Evolutionary conservation across 257 asterid genomes (phyloP), one percentile per base, ranked within the genome.

Genomic region (Ilex asprella): DNA sequence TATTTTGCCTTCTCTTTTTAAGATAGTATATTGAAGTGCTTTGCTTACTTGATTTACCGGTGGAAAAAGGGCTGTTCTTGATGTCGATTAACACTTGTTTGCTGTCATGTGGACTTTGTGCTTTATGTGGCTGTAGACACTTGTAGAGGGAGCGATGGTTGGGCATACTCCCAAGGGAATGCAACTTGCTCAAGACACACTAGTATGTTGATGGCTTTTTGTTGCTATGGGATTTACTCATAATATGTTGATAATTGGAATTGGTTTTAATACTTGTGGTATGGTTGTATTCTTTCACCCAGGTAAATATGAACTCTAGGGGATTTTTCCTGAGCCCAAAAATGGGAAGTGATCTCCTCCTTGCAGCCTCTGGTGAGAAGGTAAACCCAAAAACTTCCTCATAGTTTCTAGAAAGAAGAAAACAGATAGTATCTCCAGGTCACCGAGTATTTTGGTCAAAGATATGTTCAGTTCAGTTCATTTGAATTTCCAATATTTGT

Each of bases 111-210:
- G 8, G 6, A 6, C 13, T 14, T 50, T 53, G 50, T 52, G 31
- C 32, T 58, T 58, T 63, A 62, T 30, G 56, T 61, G 63, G 65
- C 63, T 71, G 76, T 79, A 93, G 99, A 78, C 88, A 44, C 91
- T 93, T 58, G 75, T 69, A 54, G 94, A 80, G 69, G 99, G 97
- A 62, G 95, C 95, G 60, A 93, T 93, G 97, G 71, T 77, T 16
- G 96, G 96, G 61, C 63, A 89, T 78, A 89, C 94, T 32, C 80
- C 88, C 32, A 79, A 74, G 69, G 99, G 99, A 70, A 89, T 93
- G 99, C 86, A 85, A 71, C 51, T 93, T 57, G 99, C 99, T 49
- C 84, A 87, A 63, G 88, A 93, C 21, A 74, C 91, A 32, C 84
- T 89, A 91, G 99, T 93, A 85, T 21, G 70, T 32, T n/a, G 58